Percentiles rank a stretch among this genome's conserved stretches.
Evolutionary conservation across 148 eudicot species (phyloP).

Genomic region (Suaeda aralocaspica): DNA sequence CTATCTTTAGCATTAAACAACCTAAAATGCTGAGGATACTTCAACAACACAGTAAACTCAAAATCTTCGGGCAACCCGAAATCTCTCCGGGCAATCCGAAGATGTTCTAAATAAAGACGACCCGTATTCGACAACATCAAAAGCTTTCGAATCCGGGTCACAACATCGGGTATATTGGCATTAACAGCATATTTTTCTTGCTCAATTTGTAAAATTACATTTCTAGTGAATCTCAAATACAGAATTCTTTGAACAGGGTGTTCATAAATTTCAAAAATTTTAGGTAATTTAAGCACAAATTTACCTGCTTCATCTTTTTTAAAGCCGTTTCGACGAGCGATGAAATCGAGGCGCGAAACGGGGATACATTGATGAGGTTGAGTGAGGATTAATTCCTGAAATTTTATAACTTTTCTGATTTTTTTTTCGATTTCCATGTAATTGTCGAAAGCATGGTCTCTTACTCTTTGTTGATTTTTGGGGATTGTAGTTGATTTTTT

Average conservation of each 20-base stretch:
- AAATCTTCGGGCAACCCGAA: conserved; percentile 95
- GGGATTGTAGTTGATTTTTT: conserved; percentile 79
- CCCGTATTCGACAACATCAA: conserved; percentile 78
- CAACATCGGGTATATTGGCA: conserved; percentile 63
- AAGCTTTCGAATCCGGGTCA: conserved; percentile 67
- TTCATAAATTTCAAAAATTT: conserved; percentile 77
- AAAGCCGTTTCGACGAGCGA: conserved; percentile 59
- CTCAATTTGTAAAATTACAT: conserved; percentile 62
- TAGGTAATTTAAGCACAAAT: conserved; percentile 85
- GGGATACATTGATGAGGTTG: conserved; percentile 56
- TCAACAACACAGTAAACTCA: conserved; percentile 68
- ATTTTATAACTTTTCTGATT: conserved; percentile 66
- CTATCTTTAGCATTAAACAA: conserved; percentile 72
- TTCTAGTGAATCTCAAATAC: conserved; percentile 72
- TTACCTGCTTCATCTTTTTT: conserved; percentile 69
- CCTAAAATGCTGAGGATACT: conserved; percentile 70
- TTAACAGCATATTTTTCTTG: conserved; percentile 62
- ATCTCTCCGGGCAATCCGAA: conserved; percentile 70
- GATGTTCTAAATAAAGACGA: conserved; percentile 60
- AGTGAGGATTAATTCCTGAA: conserved; percentile 65
- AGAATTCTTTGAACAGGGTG: conserved; percentile 94
- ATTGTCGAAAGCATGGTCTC: conserved; percentile 82
- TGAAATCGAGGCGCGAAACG: conserved; percentile 56
- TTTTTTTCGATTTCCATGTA: conserved; percentile 96
- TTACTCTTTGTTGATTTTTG: conserved; percentile 50